Evolutionary conservation across 352 stramenopile genomes (phyloP).

Genomic region (Phytopythium aichiense): DNA sequence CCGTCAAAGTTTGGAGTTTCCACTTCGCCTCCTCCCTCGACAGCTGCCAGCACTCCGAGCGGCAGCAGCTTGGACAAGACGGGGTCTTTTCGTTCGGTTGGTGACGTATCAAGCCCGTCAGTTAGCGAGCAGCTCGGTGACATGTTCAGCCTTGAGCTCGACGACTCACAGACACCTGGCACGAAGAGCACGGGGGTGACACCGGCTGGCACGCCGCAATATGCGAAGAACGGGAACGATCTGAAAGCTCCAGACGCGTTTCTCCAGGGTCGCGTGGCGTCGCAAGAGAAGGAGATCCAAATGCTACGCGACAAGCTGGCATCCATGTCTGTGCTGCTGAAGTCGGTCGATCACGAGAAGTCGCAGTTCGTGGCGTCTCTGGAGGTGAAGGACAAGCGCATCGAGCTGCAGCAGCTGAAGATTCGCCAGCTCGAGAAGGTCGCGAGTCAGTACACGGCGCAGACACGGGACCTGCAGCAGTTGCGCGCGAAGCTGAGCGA

Average conservation of each 20-base stretch:
- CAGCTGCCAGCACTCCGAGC: background rate
- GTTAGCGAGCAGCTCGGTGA: constrained; percentile 24
- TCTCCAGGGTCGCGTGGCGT: constrained; percentile 52
- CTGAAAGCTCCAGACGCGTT: constrained; percentile 22
- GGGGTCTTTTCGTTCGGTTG: constrained; percentile 17
- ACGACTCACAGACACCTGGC: constrained; percentile 8
- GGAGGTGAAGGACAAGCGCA: constrained; percentile 74
- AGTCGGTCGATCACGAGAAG: constrained; percentile 67
- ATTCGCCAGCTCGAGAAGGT: constrained; percentile 61
- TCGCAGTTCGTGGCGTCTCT: constrained; percentile 40
- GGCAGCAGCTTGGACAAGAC: constrained; percentile 5
- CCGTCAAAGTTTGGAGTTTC: background rate
- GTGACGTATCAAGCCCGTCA: constrained; percentile 20
- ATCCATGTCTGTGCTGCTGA: constrained; percentile 57
- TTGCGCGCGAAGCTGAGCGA: constrained; percentile 45
- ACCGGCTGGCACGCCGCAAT: background rate
- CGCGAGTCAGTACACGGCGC: constrained; percentile 33
- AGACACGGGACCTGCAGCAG: constrained; percentile 44
- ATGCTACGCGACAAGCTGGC: constrained; percentile 73
- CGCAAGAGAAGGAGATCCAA: constrained; percentile 62
- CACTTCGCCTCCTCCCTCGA: background rate
- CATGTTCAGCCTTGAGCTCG: constrained; percentile 25
- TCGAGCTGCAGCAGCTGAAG: constrained; percentile 63
- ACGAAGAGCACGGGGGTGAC: background rate
- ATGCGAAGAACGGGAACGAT: constrained; percentile 8